Base-by-base conservation (phyloP, 805 yeast species). In the Yarrowia sp. region DNA sequence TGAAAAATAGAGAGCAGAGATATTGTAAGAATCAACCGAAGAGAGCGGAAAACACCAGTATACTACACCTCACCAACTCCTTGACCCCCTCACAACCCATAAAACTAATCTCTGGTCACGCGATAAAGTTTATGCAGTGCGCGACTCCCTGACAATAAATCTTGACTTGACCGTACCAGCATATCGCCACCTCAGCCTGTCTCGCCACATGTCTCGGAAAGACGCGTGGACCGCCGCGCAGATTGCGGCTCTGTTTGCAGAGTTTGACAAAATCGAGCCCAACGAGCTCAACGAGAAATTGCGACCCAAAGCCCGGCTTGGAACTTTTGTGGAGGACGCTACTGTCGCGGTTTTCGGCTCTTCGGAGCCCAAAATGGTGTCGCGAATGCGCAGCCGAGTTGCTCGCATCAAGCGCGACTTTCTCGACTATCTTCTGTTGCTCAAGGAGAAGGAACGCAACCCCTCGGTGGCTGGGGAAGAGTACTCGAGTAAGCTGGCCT, bases 361-460 rank as follows among this genome's bases (percentile, higher is more conserved):
- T 5, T n/a, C 36, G 5, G 56, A 47, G n/a, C 21, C 39, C n/a
- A 32, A 32, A 13, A 6, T 32, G 19, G 14, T 47, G 19, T 21
- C 38, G 3, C 56, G 56, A 1, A n/a, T 21, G 6, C 31, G 56
- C 4, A 47, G 56, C 9, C 56, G 56, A 10, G 39, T 47, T 21
- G 14, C 39, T 4, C 38, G 56, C 2, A 33, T 47, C 22, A 47
- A 47, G 21, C 39, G 56, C n/a, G 56, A 47, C 5, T 47, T 47
- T 32, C 39, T 47, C 14, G 56, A 47, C 16, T 47, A 47, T 7
- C 31, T 32, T 19, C 5, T 21, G 8, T 22, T 47, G 31, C 39
- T 47, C 0, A 18, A 21, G 10, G 56, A 47, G 1, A 47, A 33
- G 12, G 56, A 47, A 3, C 31, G 56, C 2, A 31, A 47, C 12